Evolutionary conservation across 1,284 basidiomycete species (phyloP).

Genomic region (Melampsora abietis-canadensis): DNA sequence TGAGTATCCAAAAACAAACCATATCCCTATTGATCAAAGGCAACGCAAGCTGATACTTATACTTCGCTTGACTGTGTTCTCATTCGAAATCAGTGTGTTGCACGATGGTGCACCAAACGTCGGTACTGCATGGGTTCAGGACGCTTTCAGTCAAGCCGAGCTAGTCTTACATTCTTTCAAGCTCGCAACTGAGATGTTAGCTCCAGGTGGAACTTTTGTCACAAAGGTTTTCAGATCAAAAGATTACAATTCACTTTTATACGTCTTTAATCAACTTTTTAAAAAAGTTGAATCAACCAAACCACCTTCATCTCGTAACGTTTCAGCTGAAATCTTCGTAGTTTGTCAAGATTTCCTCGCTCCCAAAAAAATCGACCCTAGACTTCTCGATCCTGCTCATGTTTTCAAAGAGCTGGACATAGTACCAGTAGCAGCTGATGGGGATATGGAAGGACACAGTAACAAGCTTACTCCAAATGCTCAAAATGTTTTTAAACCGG

Average conservation of each 20-base stretch:
- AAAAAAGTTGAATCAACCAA: constrained; percentile 96
- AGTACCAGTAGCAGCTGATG: constrained; percentile 46
- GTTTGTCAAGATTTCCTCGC: constrained; percentile 94
- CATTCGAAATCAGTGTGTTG: constrained; percentile 62
- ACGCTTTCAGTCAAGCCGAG: constrained; percentile 96
- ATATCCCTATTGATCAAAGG: neutral
- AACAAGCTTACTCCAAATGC: constrained; percentile 59
- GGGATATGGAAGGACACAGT: constrained; percentile 32
- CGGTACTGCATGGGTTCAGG: constrained; percentile 98
- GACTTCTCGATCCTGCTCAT: constrained; percentile 94
- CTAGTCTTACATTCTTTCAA: constrained; percentile 93
- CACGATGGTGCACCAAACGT: constrained; percentile 99
- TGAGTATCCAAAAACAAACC: constrained; percentile 42
- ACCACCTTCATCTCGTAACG: constrained; percentile 95
- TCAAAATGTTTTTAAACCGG: constrained; percentile 88
- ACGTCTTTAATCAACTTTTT: constrained; percentile 98
- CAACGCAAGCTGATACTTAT: neutral
- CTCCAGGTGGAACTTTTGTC: constrained; percentile 90
- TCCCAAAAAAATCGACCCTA: constrained; percentile 92
- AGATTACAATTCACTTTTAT: constrained; percentile 97
- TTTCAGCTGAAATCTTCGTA: constrained; percentile 99
- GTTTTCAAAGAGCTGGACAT: constrained; percentile 86
- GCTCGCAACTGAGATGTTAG: constrained; percentile 91
- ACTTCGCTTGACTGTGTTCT: neutral
- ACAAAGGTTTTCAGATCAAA: constrained; percentile 98